Base-by-base conservation (phyloP, 164 flowering plant genomes). In the Santalum album region DNA sequence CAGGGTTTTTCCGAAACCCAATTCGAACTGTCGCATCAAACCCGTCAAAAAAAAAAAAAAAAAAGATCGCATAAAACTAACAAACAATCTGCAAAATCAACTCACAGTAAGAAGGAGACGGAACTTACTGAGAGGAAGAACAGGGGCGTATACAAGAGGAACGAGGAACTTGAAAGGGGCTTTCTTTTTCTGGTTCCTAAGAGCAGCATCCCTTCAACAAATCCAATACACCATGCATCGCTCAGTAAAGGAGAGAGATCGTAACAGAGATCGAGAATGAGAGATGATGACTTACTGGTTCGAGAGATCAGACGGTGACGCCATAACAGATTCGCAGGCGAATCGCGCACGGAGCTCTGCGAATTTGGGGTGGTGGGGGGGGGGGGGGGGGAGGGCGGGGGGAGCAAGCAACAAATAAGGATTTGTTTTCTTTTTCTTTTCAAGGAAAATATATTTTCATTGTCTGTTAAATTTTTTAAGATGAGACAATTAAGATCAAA, bases 141-240 rank as follows among this genome's bases (percentile, higher is more conserved):
- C 69, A 42, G 96, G 98, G 7, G 98, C 96, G 53, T 92, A 92
- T 16, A 92, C 50, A 4, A 92, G 82, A 63, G 98, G 98, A 32
- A 86, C 60, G 57, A 92, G 57, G 74, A 86, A 83, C 71, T 81
- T 79, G 59, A 78, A 53, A 16, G 78, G 90, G 15, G 85, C 51
- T 23, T 75, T 68, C 25, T 58, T 81, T 26, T 64, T 72, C 22
- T 55, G 75, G 50, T 48, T 78, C 70, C 66, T 71, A 17, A 51
- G 43, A 16, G 57, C 73, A 60, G 47, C 60, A 46, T 79, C 81
- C 51, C 84, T 82, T 25, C 57, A 65, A 55, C 17, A 51, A 44
- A 53, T 42, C 27, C 10, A 36, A 22, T 23, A 46, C 9, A 53
- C 19, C 19, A 6, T 23, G 10, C 3, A n/a, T 25, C 21, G 38